Evolutionary conservation across 805 yeast species (phyloP).

Genomic region (Hanseniaspora mollemarum): DNA sequence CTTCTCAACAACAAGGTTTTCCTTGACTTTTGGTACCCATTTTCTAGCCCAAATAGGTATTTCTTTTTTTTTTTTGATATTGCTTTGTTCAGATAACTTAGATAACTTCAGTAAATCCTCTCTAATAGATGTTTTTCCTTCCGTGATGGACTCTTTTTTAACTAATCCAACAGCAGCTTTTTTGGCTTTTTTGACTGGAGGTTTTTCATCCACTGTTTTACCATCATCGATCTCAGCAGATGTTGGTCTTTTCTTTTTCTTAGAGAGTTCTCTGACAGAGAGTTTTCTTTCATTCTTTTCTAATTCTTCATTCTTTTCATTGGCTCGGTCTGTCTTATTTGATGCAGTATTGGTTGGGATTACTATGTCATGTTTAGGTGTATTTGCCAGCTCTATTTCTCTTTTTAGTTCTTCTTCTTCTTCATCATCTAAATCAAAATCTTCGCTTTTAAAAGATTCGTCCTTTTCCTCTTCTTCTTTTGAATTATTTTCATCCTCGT

Average conservation of each 20-base stretch:
- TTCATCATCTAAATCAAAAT: slow-evolving; percentile 5
- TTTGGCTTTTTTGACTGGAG: slow-evolving; percentile 16
- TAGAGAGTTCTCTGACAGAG: neutral
- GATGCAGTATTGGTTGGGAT: neutral
- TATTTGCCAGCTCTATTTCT: slow-evolving; percentile 1
- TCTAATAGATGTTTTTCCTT: neutral
- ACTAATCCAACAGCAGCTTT: slow-evolving; percentile 18
- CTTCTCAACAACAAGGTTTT: slow-evolving; percentile 16
- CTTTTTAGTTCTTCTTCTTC: slow-evolving; percentile 10
- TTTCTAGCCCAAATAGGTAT: slow-evolving; percentile 81
- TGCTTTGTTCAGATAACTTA: slow-evolving; percentile 24
- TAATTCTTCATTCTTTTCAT: neutral
- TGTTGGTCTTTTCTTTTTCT: neutral
- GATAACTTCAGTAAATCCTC: slow-evolving; percentile 5
- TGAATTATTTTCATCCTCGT: slow-evolving; percentile 1
- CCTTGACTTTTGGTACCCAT: slow-evolving; percentile 41
- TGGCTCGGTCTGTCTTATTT: too few species aligned
- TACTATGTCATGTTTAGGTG: slow-evolving; percentile 2
- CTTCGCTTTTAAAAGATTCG: slow-evolving; percentile 10
- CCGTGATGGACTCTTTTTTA: neutral
- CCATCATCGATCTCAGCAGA: neutral
- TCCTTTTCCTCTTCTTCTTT: slow-evolving; percentile 6
- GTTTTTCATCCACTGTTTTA: neutral
- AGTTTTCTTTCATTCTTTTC: neutral
- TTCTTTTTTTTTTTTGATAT: slow-evolving; percentile 43